Base-by-base conservation (phyloP, 495 filamentous ascomycete species). In the Penicillium cataractarum region DNA sequence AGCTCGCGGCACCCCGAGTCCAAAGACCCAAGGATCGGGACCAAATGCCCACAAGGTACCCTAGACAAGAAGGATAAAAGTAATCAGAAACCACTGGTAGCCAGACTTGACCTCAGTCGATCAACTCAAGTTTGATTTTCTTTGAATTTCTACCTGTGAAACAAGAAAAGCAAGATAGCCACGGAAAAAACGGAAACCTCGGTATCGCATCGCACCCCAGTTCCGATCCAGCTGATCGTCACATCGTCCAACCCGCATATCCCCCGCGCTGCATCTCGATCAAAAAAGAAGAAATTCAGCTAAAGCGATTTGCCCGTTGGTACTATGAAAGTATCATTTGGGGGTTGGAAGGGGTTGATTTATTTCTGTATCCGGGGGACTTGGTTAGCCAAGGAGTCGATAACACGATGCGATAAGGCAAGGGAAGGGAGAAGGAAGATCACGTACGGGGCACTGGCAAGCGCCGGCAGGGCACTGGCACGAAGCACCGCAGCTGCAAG, bases 401-500 rank as follows among this genome's bases (percentile, higher is more conserved):
- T 46, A 24, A 46, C 42, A 19, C 8, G 42, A 8, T 32, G 19
- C n/a, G 29, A 51, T 26, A 50, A 37, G 6, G 31, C 13, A n/a
- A 37, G 15, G 49, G 48, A 42, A 8, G 26, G 10, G 31, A 0
- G 49, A 13, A 31, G 12, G 15, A 12, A 4, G 13, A 32, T 29
- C 58, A 73, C 71, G 49, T 76, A 80, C 78, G 40, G 78, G 78
- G 78, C 78, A 80, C 62, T 80, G 67, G 78, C 76, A 80, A 31
- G 63, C 61, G 69, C 76, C 78, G 67, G 77, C 71, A 71, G 78
- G 74, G 75, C 77, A 81, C 70, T 76, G 74, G 77, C 76, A 81
- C 65, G 78, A 79, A 65, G 69, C 55, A 65, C 78, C 78, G 69
- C 77, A 79, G 72, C 70, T 74, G 73, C 78, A 81, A 62, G 66